These are phyloP conservation scores for Phanerodontia chrysosporium DNA, from an alignment of 768 basidiomycete genomes.

Conservation along the genomic window DNA sequence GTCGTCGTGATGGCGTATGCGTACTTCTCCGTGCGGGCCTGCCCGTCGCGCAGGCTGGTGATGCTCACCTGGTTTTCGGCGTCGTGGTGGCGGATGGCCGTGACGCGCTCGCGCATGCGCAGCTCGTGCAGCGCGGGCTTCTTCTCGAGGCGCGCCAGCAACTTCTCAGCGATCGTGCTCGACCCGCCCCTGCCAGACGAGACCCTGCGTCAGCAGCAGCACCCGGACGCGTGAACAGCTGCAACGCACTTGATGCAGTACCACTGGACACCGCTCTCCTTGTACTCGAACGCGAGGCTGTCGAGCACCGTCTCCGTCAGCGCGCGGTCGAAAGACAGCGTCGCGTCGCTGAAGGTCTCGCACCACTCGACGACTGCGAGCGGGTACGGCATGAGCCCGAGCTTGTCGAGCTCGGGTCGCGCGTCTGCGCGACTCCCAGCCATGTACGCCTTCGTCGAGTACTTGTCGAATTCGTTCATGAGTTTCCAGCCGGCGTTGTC, in stretches of 20 bases:
- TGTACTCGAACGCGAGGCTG: slow-evolving; percentile 3
- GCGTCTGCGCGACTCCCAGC: neutral
- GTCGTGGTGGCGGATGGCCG: neutral
- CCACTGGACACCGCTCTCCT: neutral
- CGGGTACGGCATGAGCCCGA: slow-evolving; percentile 1
- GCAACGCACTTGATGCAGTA: slow-evolving; percentile 8
- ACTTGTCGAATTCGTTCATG: slow-evolving; percentile 8
- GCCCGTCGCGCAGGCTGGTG: too few species aligned
- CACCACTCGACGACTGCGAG: slow-evolving; percentile 14
- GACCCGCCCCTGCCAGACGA: neutral
- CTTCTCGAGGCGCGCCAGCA: neutral
- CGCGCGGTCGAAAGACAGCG: slow-evolving; percentile 10
- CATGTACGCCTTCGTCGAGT: slow-evolving; percentile 16
- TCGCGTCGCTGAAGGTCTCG: slow-evolving; percentile 16
- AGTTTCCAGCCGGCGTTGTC: slow-evolving; percentile 5
- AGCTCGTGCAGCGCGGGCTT: neutral
- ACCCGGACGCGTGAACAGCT: neutral
- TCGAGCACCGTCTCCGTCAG: slow-evolving; percentile 14
- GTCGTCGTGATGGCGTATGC: slow-evolving; percentile 40
- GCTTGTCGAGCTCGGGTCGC: neutral
- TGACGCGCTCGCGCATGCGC: neutral
- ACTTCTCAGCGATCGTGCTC: neutral
- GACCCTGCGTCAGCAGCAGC: neutral
- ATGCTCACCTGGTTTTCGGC: neutral
- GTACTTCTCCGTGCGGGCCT: slow-evolving; percentile 23